A percentile compares a stretch with the other conserved stretches of the same genome.
Evolutionary conservation across 2,329 filamentous ascomycete genomes (phyloP).

Genomic region (Sporothrix luriei): DNA sequence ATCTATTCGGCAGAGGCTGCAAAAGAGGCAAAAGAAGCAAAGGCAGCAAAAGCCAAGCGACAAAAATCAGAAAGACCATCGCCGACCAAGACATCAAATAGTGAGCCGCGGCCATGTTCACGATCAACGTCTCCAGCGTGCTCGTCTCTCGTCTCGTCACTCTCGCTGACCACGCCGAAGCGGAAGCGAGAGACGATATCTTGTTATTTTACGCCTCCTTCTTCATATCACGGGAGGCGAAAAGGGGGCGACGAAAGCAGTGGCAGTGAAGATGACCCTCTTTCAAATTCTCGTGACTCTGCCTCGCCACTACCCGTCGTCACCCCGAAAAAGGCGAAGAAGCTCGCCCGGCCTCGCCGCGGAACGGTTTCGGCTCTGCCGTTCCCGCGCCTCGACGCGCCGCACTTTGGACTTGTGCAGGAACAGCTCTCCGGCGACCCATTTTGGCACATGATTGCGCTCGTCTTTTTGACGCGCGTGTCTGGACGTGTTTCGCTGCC

Average conservation of each 20-base stretch:
- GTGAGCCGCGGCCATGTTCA: neutral
- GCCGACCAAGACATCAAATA: neutral
- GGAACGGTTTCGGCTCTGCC: constrained; percentile 59
- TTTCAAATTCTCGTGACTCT: too few relatives aligned
- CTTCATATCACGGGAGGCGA: too few relatives aligned
- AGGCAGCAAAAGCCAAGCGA: neutral
- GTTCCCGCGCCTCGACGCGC: constrained; percentile 67
- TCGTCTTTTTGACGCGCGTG: constrained; percentile 84
- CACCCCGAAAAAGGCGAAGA: neutral
- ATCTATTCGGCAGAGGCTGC: too few relatives aligned
- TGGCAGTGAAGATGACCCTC: neutral
- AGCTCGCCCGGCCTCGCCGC: constrained; percentile 43
- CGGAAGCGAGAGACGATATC: constrained; percentile 42
- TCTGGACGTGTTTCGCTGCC: constrained; percentile 74
- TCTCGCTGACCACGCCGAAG: constrained; percentile 32
- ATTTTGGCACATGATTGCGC: constrained; percentile 78
- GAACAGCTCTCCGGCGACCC: constrained; percentile 74
- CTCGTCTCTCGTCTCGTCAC: constrained; percentile 10
- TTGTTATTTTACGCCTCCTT: constrained; percentile 41
- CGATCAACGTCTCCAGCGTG: neutral
- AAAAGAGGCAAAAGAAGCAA: neutral
- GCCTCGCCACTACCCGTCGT: neutral
- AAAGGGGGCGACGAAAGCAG: neutral
- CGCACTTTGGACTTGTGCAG: constrained; percentile 77
- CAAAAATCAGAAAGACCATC: neutral